Evolutionary conservation across 768 basidiomycete species (phyloP), one percentile per base, ranked within the genome.

Genomic region (Pilatotrama ljubarskyi): DNA sequence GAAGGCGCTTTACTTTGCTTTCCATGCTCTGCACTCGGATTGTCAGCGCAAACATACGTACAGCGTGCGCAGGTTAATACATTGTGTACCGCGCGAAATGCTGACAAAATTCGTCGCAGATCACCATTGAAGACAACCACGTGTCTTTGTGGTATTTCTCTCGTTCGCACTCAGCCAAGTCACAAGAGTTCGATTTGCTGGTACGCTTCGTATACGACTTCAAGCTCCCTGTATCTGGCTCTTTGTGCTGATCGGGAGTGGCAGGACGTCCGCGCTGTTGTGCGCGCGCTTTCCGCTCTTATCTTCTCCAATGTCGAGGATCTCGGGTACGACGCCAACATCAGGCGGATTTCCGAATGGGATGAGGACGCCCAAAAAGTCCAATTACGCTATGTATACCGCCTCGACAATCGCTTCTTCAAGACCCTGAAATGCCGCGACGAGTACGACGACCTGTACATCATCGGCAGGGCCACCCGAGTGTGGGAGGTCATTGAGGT

Each of bases 131-230:
- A 44, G 52, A 54, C 52, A 43, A 44, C 29, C 41, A 35, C 18
- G 41, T 35, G 17, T 18, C 17, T 35, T 43, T 54, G 41, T 54
- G 52, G 52, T 44, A 54, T n/a, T 54, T 29, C 7, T 54, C 52
- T 32, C 42, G 41, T 43, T 54, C 52, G 18, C 52, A 54, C 52
- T 54, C 52, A 9, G 52, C 52, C 41, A 54, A 54, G 20, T 54
- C 42, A 11, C 11, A 44, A 5, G 41, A 32, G 10, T 35, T 54
- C 25, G 52, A 54, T 44, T 15, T 54, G 41, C 52, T 54, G 35
- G 52, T 35, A 44, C 15, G 24, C 22, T 4, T 13, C 29, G 48
- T 20, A 13, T 20, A 50, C 18, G 48, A 50, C 32, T 37, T 37
- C 20, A 32, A 43, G 24, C 14, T 48, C 13, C 15, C 11, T 10